A percentile compares a stretch with the other conserved stretches of the same genome.
Evolutionary conservation across 2,329 filamentous ascomycete species (phyloP).

Genomic region (Cordyceps fumosorosea): DNA sequence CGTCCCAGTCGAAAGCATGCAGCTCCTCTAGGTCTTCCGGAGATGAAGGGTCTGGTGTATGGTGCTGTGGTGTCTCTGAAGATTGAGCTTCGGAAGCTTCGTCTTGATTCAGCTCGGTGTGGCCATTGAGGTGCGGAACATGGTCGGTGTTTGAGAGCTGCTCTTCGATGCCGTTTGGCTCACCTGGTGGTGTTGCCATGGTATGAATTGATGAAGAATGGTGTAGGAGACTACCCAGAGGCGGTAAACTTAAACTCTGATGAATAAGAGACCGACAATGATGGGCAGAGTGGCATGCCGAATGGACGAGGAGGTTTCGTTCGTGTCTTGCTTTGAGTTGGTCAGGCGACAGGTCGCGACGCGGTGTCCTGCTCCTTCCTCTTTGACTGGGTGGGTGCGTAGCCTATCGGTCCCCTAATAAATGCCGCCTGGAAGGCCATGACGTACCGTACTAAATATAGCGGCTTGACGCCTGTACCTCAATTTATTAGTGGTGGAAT

Average conservation of each 20-base stretch:
- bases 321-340: neutral
- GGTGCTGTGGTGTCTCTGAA: neutral
- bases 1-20: conserved; percentile 63
- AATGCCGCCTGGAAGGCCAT: no score
- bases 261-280: neutral
- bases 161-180: conserved; percentile 2
- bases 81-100: neutral
- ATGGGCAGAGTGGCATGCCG: neutral
- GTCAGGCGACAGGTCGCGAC: neutral
- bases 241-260: no score
- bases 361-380: neutral
- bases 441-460: no score
- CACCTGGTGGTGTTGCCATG: conserved; percentile 4
- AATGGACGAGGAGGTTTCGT: neutral
- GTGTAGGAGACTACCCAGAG: neutral
- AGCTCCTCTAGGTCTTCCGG: conserved; percentile 6
- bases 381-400: no score
- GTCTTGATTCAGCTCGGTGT: neutral
- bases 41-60: neutral
- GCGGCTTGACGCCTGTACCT: no score
- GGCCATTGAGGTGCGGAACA: conserved; percentile 4
- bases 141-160: neutral
- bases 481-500: no score
- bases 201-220: neutral
- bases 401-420: no score